Evolutionary conservation across 257 asterid species (phyloP), one percentile per base, ranked within the genome.

Genomic region (Capsicum rhomboideum): DNA sequence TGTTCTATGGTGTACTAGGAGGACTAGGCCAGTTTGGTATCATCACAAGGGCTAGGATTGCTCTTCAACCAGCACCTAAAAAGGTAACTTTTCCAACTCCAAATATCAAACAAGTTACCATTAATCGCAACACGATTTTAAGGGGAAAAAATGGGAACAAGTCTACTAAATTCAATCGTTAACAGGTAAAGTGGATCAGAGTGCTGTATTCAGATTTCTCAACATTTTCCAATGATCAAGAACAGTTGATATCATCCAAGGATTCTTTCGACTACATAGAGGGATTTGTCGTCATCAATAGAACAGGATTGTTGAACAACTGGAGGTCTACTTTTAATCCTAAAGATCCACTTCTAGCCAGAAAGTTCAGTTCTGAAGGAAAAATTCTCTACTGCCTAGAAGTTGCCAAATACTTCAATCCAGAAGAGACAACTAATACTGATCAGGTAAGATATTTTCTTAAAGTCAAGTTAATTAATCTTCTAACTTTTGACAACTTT

Each of bases 11-110:
- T 6, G 97, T 92, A 18, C 92, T 97, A 37, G 99, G 99, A 11
- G 99, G 99, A 83, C 83, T 97, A 59, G 99, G 98, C 84, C 98
- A 97, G 87, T 93, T 97, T 59, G 99, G 98, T 16, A 87, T 97
- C 86, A 96, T 96, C 82, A 95, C 98, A 21, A 85, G 87, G 80
- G 99, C 98, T 21, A 86, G 97, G 80, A 93, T 95, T 53, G 93
- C 97, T 40, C 90, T 97, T 17, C 93, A 93, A 56, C 91, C 92
- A 34, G 98, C 99, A 29, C 98, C 97, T 2, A 87, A 84, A 82
- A 89, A 85, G 99, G 99, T 91, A 83, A 64, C 14, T 77, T 85
- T 23, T 10, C 44, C 18, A 21, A 56, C 21, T 54, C 84, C 58
- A n/a, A 31, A 68, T 56, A 18, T 46, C 42, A 59, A 61, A 42